A percentile compares a stretch with the other conserved stretches of the same genome.
phyloP scores from a whole-genome alignment of 2,329 filamentous ascomycete genomes.

The Trichoderma lentiforme region DNA sequence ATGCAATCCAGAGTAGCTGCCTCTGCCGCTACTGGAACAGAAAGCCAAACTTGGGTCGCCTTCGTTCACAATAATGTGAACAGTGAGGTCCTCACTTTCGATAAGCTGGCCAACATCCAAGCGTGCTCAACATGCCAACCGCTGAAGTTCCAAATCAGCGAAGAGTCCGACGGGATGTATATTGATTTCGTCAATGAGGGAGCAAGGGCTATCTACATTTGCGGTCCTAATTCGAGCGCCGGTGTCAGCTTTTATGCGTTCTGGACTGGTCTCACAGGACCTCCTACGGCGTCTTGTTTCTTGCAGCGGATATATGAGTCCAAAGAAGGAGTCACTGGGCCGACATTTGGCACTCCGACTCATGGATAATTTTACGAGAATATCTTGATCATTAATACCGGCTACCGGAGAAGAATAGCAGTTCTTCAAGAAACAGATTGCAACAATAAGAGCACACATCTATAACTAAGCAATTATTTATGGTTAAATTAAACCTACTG shows the following conservation, averaged over 20 bases:
- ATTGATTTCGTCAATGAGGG: neutral
- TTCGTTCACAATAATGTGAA: neutral
- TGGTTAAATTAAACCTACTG: no score
- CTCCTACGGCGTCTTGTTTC: neutral
- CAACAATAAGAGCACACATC: no score
- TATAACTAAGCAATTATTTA: no score
- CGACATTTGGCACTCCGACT: neutral
- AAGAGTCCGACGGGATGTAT: neutral
- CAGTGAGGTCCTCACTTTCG: neutral
- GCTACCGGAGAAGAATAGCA: no score
- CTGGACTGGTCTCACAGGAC: neutral
- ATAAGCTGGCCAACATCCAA: neutral
- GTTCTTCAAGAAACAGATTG: no score
- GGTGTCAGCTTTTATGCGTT: neutral
- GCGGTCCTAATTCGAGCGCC: neutral
- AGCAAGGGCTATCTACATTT: neutral
- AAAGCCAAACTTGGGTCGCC: neutral
- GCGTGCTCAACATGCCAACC: neutral
- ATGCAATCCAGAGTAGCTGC: neutral
- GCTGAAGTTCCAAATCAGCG: neutral
- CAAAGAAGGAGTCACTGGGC: neutral
- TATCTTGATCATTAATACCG: no score
- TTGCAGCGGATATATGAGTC: constrained; percentile 2
- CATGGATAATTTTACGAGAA: neutral
- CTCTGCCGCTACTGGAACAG: neutral